These are phyloP conservation scores for Orbilia brochopaga DNA, from an alignment of 2,329 filamentous ascomycete species.

Conservation along the genomic window DNA sequence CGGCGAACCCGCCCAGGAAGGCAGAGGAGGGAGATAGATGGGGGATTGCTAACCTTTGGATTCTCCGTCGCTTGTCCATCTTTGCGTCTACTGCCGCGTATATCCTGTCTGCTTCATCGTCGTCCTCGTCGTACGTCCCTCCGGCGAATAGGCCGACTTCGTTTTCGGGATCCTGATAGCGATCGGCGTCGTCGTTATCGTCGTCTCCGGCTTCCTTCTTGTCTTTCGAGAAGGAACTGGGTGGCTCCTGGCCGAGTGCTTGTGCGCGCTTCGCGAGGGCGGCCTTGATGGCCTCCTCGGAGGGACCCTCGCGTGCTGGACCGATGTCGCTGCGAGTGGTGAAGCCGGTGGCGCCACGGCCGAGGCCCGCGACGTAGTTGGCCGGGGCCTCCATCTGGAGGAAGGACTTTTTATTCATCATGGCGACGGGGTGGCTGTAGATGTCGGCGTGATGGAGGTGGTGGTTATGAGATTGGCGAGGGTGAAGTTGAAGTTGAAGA, in stretches of 20 bases:
- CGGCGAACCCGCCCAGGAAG: constrained; percentile 50
- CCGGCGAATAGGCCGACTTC: constrained; percentile 94
- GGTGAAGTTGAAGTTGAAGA: constrained; percentile 18
- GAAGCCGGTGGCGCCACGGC: constrained; percentile 96
- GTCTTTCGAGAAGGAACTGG: constrained; percentile 72
- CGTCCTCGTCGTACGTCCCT: constrained; percentile 94
- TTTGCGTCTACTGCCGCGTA: constrained; percentile 95
- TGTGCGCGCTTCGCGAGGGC: constrained; percentile 92
- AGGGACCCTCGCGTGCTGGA: constrained; percentile 91
- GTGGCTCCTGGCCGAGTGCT: constrained; percentile 74
- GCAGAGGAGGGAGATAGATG: constrained; percentile 52
- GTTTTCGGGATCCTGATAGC: constrained; percentile 95
- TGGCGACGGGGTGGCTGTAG: constrained; percentile 23
- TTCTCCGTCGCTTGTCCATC: constrained; percentile 88
- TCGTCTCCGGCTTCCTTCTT: constrained; percentile 74
- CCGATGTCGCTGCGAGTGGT: constrained; percentile 96
- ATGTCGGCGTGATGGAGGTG: constrained; percentile 12
- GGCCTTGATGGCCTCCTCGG: constrained; percentile 97
- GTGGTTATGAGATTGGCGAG: background rate
- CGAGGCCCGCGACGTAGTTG: constrained; percentile 81
- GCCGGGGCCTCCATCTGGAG: constrained; percentile 60
- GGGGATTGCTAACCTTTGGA: constrained; percentile 75
- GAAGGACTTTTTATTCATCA: constrained; percentile 55
- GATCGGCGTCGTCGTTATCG: constrained; percentile 75
- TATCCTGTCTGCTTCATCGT: constrained; percentile 95